Conservation (phyloP, 75 land plant genomes). For the Sequoia sempervirens region DNA sequence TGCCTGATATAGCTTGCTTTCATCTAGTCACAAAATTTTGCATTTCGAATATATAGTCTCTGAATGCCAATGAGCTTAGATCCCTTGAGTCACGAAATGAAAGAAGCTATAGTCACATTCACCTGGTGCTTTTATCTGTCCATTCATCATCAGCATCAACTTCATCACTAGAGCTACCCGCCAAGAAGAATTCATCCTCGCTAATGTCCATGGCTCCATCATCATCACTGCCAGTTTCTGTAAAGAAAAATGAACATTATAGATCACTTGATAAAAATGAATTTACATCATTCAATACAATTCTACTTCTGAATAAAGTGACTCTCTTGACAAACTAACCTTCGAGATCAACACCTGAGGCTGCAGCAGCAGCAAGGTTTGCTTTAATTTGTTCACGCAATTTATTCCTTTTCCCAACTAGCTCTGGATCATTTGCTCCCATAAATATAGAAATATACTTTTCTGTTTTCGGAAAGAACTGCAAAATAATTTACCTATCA, state of each 20-base stretch:
- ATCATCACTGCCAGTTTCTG: constrained; percentile 99
- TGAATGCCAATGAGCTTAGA: not conserved
- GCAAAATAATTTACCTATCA: constrained; percentile 19
- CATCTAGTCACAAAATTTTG: not conserved
- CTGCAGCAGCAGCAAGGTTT: constrained; percentile 83
- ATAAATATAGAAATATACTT: constrained; percentile 88
- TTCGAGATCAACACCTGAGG: constrained; percentile 91
- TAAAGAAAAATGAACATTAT: not conserved
- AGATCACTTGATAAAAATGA: not conserved
- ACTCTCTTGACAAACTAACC: constrained; percentile 32
- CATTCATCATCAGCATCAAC: constrained; percentile 99
- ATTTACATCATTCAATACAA: not conserved
- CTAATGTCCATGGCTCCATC: constrained; percentile 76
- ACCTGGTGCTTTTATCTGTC: constrained; percentile 98
- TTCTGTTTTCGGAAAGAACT: constrained; percentile 98
- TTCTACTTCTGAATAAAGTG: not conserved
- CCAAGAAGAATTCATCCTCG: constrained; percentile 91
- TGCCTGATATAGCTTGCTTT: not conserved
- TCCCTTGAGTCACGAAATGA: not conserved
- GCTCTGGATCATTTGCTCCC: constrained; percentile 74
- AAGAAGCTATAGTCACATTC: not conserved
- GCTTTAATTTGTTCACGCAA: constrained; percentile 84
- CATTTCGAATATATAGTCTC: not conserved
- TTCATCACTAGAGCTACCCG: constrained; percentile 96
- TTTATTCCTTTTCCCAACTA: constrained; percentile 55